phyloP scores from a whole-genome alignment of 176 grass and related monocot species.

The Guadua angustifolia region DNA sequence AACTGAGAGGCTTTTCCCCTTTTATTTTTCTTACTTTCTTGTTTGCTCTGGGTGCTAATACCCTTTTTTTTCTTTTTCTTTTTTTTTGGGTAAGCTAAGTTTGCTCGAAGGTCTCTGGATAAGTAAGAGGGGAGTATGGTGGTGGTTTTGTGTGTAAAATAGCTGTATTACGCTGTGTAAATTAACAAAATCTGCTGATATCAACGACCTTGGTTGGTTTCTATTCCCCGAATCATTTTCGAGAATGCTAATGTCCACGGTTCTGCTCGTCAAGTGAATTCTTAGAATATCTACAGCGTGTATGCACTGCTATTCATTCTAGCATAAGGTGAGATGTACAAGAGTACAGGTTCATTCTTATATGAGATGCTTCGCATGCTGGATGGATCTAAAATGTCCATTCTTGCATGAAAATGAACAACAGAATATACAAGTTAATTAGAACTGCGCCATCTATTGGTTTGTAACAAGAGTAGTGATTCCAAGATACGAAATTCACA shows the following conservation, averaged over 20 bases:
- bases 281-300: too few species aligned
- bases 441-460: too few species aligned
- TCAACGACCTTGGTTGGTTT: background rate
- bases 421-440: too few species aligned
- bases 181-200: slow-evolving; percentile 21
- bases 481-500: too few species aligned
- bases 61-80: background rate
- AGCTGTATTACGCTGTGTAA: background rate
- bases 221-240: background rate
- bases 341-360: too few species aligned
- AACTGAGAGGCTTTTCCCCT: background rate
- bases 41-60: background rate
- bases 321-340: too few species aligned
- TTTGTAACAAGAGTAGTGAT: too few species aligned
- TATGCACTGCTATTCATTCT: too few species aligned
- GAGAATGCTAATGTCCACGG: background rate
- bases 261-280: background rate
- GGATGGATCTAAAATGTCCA: too few species aligned
- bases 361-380: too few species aligned
- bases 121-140: slow-evolving; percentile 29
- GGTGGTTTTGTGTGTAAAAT: background rate
- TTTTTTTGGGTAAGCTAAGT: background rate
- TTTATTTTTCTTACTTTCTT: background rate
- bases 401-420: too few species aligned
- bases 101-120: slow-evolving; percentile 19